Percentiles rank a stretch among this genome's conserved stretches.
phyloP scores from a whole-genome alignment of 1,284 basidiomycete species.

The Pterulicium gracile region DNA sequence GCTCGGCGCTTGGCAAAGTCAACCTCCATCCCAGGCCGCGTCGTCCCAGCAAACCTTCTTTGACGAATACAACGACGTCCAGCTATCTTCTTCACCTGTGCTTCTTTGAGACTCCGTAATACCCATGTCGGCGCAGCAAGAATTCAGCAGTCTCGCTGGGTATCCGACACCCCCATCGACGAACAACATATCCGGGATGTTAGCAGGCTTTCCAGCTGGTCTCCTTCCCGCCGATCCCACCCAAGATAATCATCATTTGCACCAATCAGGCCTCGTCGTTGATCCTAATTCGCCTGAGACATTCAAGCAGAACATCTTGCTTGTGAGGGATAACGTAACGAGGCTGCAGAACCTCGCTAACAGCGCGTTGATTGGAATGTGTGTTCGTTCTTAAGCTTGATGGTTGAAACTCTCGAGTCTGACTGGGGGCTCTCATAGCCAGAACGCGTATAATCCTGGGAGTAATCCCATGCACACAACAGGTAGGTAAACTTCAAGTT shows the following conservation, averaged over 20 bases:
- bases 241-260: no score
- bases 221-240: no score
- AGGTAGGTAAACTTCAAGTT: conserved; percentile 24
- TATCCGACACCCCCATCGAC: no score
- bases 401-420: background rate
- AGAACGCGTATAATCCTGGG: conserved; percentile 41
- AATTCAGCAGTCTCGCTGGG: background rate
- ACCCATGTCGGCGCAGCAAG: background rate
- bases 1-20: no score
- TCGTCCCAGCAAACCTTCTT: no score
- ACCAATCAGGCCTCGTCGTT: no score
- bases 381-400: conserved; percentile 13
- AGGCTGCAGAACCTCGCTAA: conserved; percentile 33
- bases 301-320: conserved; percentile 43
- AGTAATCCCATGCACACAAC: conserved; percentile 36
- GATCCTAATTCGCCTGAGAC: conserved; percentile 43
- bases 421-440: conserved; percentile 19
- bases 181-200: background rate
- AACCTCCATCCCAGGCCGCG: no score
- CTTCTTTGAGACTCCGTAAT: no score
- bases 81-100: no score
- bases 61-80: no score
- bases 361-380: conserved; percentile 40
- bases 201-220: background rate
- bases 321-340: conserved; percentile 31